phyloP scores from a whole-genome alignment of 257 asterid genomes.

The Solanum dulcamara region DNA sequence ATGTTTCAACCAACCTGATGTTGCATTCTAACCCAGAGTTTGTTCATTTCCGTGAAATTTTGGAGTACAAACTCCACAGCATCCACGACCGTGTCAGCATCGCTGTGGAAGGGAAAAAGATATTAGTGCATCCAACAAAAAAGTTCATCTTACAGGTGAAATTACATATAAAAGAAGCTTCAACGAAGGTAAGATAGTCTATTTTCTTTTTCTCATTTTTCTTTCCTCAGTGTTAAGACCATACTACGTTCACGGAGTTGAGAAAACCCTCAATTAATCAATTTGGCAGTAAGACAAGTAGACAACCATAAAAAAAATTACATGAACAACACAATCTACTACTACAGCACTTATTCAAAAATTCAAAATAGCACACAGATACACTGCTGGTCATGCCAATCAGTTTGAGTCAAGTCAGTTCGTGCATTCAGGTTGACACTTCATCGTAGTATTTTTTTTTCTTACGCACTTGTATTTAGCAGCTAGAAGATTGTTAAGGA shows the following conservation, averaged over 20 bases:
- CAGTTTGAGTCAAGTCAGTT: background rate
- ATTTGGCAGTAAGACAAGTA: background rate
- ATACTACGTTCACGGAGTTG: background rate
- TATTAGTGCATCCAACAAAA: slow-evolving; percentile 3
- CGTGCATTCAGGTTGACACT: background rate
- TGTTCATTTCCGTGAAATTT: slow-evolving; percentile 99
- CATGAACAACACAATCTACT: background rate
- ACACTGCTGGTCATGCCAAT: background rate
- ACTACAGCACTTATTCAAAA: background rate
- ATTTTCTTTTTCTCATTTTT: background rate
- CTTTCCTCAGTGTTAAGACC: background rate
- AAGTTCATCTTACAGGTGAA: background rate
- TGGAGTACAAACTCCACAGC: slow-evolving; percentile 98
- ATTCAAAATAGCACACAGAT: background rate
- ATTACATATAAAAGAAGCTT: background rate
- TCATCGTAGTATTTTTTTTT: background rate
- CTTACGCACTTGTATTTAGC: background rate
- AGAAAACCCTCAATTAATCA: background rate
- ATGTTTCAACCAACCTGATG: slow-evolving; percentile 74
- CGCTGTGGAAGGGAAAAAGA: slow-evolving; percentile 37
- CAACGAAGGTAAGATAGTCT: background rate
- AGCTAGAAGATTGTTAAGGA: background rate
- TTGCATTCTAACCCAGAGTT: slow-evolving; percentile 99
- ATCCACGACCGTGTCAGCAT: slow-evolving; percentile 79
- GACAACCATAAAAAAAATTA: background rate